Evolutionary conservation across 116 monocot species (phyloP).

Genomic region (Phalaenopsis hybrid): DNA sequence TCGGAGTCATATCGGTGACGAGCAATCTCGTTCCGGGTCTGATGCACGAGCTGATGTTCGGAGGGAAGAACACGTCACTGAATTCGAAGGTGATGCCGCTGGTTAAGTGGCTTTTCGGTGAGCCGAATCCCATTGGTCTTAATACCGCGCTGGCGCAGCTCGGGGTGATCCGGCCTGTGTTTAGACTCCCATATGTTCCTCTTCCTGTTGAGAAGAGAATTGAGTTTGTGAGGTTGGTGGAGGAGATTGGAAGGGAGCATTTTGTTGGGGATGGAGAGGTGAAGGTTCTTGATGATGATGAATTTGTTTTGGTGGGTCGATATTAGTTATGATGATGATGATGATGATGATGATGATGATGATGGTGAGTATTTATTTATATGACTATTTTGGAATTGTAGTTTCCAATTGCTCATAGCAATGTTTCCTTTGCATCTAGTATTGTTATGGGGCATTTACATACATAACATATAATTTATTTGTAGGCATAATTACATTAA

Average conservation of each 20-base stretch:
- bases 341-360: too few species aligned
- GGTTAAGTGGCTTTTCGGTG: conserved; percentile 67
- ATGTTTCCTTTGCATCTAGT: too few species aligned
- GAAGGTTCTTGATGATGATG: conserved; percentile 59
- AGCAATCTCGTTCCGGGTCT: conserved; percentile 80
- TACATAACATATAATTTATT: too few species aligned
- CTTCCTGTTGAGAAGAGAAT: conserved; percentile 48
- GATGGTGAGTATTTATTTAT: too few species aligned
- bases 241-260: conserved; percentile 56
- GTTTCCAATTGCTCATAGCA: too few species aligned
- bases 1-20: conserved; percentile 74
- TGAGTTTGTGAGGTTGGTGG: conserved; percentile 65
- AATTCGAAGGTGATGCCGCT: conserved; percentile 51
- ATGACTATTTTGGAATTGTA: too few species aligned
- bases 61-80: conserved; percentile 31
- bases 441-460: too few species aligned
- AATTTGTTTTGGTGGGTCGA: conserved; percentile 46
- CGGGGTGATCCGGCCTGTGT: conserved; percentile 63
- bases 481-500: too few species aligned
- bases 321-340: conserved; percentile 11
- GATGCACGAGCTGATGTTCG: conserved; percentile 61
- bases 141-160: conserved; percentile 79
- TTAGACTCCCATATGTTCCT: conserved; percentile 79
- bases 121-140: conserved; percentile 80
- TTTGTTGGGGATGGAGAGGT: conserved; percentile 67